A percentile compares a stretch with the other conserved stretches of the same genome.
Evolutionary conservation across 805 yeast genomes (phyloP).

Genomic region (Suhomyces sp.): DNA sequence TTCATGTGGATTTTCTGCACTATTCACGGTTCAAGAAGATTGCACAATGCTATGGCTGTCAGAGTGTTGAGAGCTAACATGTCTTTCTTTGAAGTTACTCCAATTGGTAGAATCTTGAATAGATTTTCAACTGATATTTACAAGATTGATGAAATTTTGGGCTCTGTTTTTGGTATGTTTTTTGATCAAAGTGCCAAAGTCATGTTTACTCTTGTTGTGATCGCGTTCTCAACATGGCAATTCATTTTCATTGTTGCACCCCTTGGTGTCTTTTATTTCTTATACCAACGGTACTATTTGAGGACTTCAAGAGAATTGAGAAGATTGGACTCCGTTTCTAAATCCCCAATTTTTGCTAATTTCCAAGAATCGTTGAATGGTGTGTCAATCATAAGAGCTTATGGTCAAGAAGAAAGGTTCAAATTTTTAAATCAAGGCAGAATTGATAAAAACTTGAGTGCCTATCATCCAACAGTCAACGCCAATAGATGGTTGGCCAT

Average conservation of each 20-base stretch:
- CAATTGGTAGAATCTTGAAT: slow-evolving; percentile 87
- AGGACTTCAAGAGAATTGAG: slow-evolving; percentile 78
- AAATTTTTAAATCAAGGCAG: slow-evolving; percentile 60
- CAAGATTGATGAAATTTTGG: slow-evolving; percentile 77
- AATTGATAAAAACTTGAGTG: slow-evolving; percentile 85
- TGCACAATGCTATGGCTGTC: slow-evolving; percentile 73
- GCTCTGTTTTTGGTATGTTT: slow-evolving; percentile 69
- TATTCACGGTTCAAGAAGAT: slow-evolving; percentile 71
- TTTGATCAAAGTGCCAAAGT: slow-evolving; percentile 61
- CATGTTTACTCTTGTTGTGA: slow-evolving; percentile 73
- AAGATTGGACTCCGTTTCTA: slow-evolving; percentile 75
- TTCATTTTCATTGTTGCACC: slow-evolving; percentile 73
- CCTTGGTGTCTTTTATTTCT: slow-evolving; percentile 58
- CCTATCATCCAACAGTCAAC: slow-evolving; percentile 86
- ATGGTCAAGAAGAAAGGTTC: slow-evolving; percentile 63
- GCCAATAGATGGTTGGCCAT: slow-evolving; percentile 98
- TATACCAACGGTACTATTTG: slow-evolving; percentile 74
- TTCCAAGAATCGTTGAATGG: slow-evolving; percentile 81
- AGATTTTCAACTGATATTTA: slow-evolving; percentile 89
- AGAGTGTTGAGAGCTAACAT: slow-evolving; percentile 84
- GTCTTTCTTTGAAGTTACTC: slow-evolving; percentile 95
- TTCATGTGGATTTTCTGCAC: slow-evolving; percentile 79
- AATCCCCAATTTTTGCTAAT: slow-evolving; percentile 80
- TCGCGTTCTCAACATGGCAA: slow-evolving; percentile 84
- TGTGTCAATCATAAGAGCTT: slow-evolving; percentile 72